Base-by-base conservation (phyloP, 2,329 filamentous ascomycete species). In the Beauveria medogensis region DNA sequence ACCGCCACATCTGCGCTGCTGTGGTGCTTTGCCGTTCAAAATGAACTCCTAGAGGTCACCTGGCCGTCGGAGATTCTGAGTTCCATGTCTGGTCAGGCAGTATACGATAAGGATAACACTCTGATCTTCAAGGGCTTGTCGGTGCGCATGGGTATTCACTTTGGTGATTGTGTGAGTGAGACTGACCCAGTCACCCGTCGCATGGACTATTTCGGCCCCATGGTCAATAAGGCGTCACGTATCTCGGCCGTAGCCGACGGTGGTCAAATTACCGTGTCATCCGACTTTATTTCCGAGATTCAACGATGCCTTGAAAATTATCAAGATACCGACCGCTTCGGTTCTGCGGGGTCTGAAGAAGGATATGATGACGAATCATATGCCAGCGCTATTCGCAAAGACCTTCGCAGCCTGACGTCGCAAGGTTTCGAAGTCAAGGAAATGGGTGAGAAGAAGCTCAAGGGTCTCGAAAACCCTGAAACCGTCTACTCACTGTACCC, bases 131-230 rank as follows among this genome's bases (percentile, higher is more conserved):
- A 90, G 64, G 94, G 94, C 63, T 77, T 99, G 57, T 97, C 92
- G 12, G 94, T 99, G 47, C 86, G 94, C 62, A 99, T 99, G 94
- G 94, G 94, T 68, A 91, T 96, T 63, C 94, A 99, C 73, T 99
- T 89, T 84, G 94, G 94, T 66, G 87, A 90, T 63, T 94, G 93
- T 6, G 92, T 99, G 68, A 96, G 92, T 71, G 94, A 99, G 74
- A 89, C 89, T 54, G 94, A 99, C 73, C 94, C 94, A 0, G 92
- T 99, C 55, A 99, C 94, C 1, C 89, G 92, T 62, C 91, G 94
- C 64, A 99, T 99, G 94, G 94, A 99, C 69, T 99, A 99, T 76
- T 99, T 97, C 71, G 94, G 94, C 0, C 94, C 94, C 16, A 99
- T 99, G 92, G 94, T 99, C 69, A 99, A 99, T 76, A 92, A 95